phyloP scores from a whole-genome alignment of 1,139 yeast species.

The Protomyces gravidus region DNA sequence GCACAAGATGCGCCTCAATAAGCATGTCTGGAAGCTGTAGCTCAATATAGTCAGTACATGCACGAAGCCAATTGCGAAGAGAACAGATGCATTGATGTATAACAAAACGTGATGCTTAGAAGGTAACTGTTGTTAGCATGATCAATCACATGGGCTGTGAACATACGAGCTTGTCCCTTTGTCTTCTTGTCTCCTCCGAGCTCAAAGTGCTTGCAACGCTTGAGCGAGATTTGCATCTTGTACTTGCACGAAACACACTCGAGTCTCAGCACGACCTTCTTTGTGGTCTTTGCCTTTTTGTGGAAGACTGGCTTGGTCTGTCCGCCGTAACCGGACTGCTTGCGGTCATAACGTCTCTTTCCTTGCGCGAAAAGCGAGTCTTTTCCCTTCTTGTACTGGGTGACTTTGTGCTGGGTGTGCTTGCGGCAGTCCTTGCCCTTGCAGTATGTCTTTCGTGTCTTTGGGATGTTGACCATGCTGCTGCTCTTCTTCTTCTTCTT shows the following conservation, averaged over 20 bases:
- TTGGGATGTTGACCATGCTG: conserved; percentile 92
- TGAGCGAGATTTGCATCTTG: conserved; percentile 94
- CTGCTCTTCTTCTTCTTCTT: background rate
- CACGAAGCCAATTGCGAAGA: too few species aligned
- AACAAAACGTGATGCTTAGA: background rate
- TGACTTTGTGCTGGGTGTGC: conserved; percentile 99
- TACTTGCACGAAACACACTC: conserved; percentile 99
- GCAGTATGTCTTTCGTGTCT: conserved; percentile 99
- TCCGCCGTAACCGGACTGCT: conserved; percentile 99
- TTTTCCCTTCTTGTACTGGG: conserved; percentile 99
- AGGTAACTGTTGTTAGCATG: background rate
- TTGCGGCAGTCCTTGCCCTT: conserved; percentile 98
- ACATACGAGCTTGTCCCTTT: conserved; percentile 46
- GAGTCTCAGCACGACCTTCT: conserved; percentile 98
- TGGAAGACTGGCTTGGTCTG: conserved; percentile 99
- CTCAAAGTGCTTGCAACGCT: conserved; percentile 99
- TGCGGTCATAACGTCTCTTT: conserved; percentile 99
- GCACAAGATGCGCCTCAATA: conserved; percentile 36
- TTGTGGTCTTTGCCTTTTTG: conserved; percentile 99
- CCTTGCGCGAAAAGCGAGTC: conserved; percentile 99
- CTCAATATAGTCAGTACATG: too few species aligned
- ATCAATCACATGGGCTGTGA: background rate
- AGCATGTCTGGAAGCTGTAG: conserved; percentile 35
- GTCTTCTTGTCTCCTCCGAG: conserved; percentile 99
- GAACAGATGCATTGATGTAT: background rate